Base-by-base conservation (phyloP, 2,329 filamentous ascomycete species). In the Claviceps sp. region DNA sequence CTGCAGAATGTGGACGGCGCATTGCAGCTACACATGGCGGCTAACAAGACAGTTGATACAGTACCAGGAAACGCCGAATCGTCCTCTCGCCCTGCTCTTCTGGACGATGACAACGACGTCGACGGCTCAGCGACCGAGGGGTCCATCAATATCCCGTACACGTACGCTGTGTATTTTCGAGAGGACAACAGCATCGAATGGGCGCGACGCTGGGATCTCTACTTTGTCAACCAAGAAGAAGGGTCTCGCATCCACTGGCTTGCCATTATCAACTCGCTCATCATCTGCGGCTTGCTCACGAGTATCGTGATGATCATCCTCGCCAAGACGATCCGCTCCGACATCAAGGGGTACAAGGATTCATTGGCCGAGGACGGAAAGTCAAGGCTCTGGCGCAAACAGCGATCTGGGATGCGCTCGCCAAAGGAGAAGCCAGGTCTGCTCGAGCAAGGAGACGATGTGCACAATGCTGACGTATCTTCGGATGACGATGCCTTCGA, bases 161-260 rank as follows among this genome's bases (percentile, higher is more conserved):
- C 87, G 0, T 95, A 95, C 68, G 91, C 88, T 3, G 85, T 95
- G 14, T 94, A 93, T 67, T 95, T 89, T 70, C 82, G 87, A 50
- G 86, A 94, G 64, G 87, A 94, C 55, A 78, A 84, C 43, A 79
- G 76, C 20, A 73, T 94, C 49, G 87, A 93, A 57, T 95, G 89
- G 89, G 74, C 76, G 52, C 87, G 84, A 59, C 79, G 88, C 51
- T 95, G 89, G 88, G 86, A 94, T 61, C 71, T 91, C 51, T 95
- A 94, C 67, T 94, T 95, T 69, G 86, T 85, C 54, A 89, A 91
- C 65, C 86, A 93, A 63, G 84, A 88, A 53, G 86, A 91, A 58
- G 86, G 85, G 46, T 83, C 80, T 26, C 82, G 81, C 63, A 87
- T 91, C 24, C 88, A 95, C 64, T 94, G 88, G 86, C 74, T 95